phyloP scores from a whole-genome alignment of 2,329 filamentous ascomycete genomes.

The Hypoxylon sp. region DNA sequence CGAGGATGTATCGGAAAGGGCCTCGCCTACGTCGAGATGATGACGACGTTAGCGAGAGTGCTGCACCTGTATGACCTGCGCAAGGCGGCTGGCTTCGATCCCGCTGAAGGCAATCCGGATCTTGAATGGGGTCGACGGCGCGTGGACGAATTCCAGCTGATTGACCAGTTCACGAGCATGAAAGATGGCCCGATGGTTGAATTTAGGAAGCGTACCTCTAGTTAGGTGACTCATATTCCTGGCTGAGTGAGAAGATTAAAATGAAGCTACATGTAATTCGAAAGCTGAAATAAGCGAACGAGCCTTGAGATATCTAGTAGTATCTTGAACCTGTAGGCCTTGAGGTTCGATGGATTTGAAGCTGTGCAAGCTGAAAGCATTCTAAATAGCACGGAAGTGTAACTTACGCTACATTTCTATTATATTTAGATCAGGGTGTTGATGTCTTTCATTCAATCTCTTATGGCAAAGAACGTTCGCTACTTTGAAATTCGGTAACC shows the following conservation, averaged over 20 bases:
- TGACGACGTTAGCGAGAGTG: constrained; percentile 70
- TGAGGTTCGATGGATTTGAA: background rate
- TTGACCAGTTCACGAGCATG: constrained; percentile 79
- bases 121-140: constrained; percentile 69
- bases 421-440: background rate
- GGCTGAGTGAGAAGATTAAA: no score
- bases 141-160: constrained; percentile 74
- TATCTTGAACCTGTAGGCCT: background rate
- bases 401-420: background rate
- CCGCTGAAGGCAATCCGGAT: constrained; percentile 64
- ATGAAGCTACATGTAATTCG: no score
- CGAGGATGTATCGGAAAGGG: constrained; percentile 80
- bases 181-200: constrained; percentile 80
- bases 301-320: background rate
- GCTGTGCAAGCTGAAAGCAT: background rate
- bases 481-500: background rate
- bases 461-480: background rate
- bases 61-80: constrained; percentile 73
- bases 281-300: background rate
- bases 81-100: constrained; percentile 63
- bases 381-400: background rate
- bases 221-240: constrained; percentile 15
- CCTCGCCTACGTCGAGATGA: constrained; percentile 76
- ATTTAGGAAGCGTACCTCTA: constrained; percentile 58
- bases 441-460: background rate